A percentile compares a stretch with the other conserved stretches of the same genome.
phyloP scores from a whole-genome alignment of 2,329 filamentous ascomycete genomes.

The Venturia oleaginea region DNA sequence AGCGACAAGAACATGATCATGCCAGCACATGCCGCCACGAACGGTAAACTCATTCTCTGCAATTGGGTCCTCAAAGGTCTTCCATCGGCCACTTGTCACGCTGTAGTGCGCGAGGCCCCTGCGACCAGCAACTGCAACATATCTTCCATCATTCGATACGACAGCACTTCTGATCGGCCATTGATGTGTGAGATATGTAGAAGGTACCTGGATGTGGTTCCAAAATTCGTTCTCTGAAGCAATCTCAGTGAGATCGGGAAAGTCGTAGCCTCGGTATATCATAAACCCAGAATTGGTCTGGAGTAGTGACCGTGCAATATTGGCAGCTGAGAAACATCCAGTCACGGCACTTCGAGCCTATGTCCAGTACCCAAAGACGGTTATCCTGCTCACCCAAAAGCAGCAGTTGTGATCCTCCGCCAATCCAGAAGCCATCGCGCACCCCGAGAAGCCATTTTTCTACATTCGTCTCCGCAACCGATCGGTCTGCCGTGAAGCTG shows the following conservation, averaged over 20 bases:
- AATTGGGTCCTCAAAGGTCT: slow-evolving; percentile 73
- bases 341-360: slow-evolving; percentile 90
- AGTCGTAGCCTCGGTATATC: slow-evolving; percentile 86
- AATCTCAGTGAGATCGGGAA: slow-evolving; percentile 82
- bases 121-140: slow-evolving; percentile 90
- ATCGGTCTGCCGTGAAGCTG: slow-evolving; percentile 65
- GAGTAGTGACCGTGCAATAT: slow-evolving; percentile 79
- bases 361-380: slow-evolving; percentile 78
- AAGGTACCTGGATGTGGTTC: slow-evolving; percentile 83
- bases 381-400: slow-evolving; percentile 63
- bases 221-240: slow-evolving; percentile 90
- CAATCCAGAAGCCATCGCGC: slow-evolving; percentile 72
- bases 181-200: slow-evolving; percentile 77
- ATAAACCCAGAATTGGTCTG: slow-evolving; percentile 84
- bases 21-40: slow-evolving; percentile 96
- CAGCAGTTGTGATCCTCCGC: slow-evolving; percentile 77
- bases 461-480: slow-evolving; percentile 55
- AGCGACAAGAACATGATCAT: slow-evolving; percentile 87
- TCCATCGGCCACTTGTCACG: slow-evolving; percentile 88
- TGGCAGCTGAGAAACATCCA: slow-evolving; percentile 83
- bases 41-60: slow-evolving; percentile 88
- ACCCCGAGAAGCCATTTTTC: slow-evolving; percentile 83
- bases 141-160: slow-evolving; percentile 84
- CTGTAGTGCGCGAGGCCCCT: slow-evolving; percentile 93
- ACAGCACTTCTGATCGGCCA: slow-evolving; percentile 87